phyloP scores from a whole-genome alignment of 2,329 filamentous ascomycete genomes.

The Pseudocercospora macadamiae region DNA sequence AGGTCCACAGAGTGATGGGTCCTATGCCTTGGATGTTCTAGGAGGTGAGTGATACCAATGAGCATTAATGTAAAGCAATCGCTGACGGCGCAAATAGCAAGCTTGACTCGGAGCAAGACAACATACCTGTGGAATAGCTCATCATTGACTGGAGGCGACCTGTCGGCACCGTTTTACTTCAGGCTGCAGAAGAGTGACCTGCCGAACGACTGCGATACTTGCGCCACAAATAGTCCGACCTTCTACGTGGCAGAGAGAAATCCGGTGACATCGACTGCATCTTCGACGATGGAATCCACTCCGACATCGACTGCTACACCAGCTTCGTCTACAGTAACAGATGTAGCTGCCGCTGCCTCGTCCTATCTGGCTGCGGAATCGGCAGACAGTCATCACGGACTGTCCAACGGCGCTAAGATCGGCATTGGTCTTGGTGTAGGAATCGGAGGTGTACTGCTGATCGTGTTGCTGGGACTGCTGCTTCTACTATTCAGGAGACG shows the following conservation, averaged over 20 bases:
- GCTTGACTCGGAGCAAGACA: slow-evolving; percentile 10
- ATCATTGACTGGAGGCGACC: not conserved
- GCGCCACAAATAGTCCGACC: slow-evolving; percentile 10
- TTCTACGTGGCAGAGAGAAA: slow-evolving; percentile 7
- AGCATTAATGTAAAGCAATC: not conserved
- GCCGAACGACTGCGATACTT: slow-evolving; percentile 16
- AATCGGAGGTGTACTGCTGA: slow-evolving; percentile 10
- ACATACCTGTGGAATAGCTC: slow-evolving; percentile 14
- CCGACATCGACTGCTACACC: not conserved
- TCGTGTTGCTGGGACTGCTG: slow-evolving; percentile 1
- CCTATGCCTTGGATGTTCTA: slow-evolving; percentile 19
- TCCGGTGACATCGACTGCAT: not conserved
- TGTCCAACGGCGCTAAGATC: slow-evolving; percentile 9
- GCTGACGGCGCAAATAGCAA: slow-evolving; percentile 7
- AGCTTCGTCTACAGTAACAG: slow-evolving; percentile 6
- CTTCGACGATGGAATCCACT: slow-evolving; percentile 3
- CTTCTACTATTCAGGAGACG: slow-evolving; percentile 6
- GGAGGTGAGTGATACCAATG: slow-evolving; percentile 14
- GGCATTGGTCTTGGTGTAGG: slow-evolving; percentile 17
- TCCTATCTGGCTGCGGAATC: slow-evolving; percentile 8
- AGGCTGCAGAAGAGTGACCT: slow-evolving; percentile 17
- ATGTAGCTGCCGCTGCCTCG: slow-evolving; percentile 9
- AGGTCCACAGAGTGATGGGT: slow-evolving; percentile 19
- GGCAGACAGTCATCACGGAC: not conserved
- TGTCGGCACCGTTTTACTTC: slow-evolving; percentile 10